These are phyloP conservation scores for Reutealis trisperma DNA, from an alignment of 345 rosid genomes.

Conservation along the genomic window DNA sequence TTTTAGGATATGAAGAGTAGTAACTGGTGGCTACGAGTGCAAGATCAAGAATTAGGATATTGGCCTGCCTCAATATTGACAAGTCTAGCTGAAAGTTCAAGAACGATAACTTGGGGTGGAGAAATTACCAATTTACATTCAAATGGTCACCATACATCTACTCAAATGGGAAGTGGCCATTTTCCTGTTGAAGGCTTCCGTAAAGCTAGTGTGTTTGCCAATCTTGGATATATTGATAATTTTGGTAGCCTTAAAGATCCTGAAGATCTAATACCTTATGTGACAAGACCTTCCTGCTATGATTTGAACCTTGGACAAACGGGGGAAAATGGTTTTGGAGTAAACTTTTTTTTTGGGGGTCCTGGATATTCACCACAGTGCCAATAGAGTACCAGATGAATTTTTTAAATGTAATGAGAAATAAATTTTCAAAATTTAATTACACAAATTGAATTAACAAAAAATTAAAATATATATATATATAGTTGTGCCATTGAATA, in stretches of 20 bases:
- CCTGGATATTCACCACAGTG: slow-evolving; percentile 12
- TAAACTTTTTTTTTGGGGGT: slow-evolving; percentile 17
- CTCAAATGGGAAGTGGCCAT: slow-evolving; percentile 28
- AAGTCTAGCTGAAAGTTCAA: not conserved
- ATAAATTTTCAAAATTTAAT: too few relatives aligned
- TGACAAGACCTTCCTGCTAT: slow-evolving; percentile 1
- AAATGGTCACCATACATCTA: slow-evolving; percentile 8
- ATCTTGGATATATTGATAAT: not conserved
- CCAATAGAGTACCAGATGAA: not conserved
- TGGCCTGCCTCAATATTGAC: slow-evolving; percentile 16
- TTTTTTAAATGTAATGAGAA: too few relatives aligned
- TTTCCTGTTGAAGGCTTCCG: slow-evolving; percentile 11
- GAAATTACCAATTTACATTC: not conserved
- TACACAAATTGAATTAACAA: too few relatives aligned
- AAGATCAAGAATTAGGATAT: slow-evolving; percentile 5
- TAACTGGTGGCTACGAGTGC: slow-evolving; percentile 8
- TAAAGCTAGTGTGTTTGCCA: not conserved
- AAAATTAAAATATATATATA: too few relatives aligned
- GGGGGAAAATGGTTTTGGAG: not conserved
- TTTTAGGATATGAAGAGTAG: slow-evolving; percentile 4
- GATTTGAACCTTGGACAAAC: not conserved
- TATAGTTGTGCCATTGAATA: too few relatives aligned
- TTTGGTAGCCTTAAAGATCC: not conserved
- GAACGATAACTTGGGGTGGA: slow-evolving; percentile 5
- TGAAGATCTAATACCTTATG: not conserved